Base-by-base conservation (phyloP, 169 alveolate genomes). In the Plasmodium berghei region DNA sequence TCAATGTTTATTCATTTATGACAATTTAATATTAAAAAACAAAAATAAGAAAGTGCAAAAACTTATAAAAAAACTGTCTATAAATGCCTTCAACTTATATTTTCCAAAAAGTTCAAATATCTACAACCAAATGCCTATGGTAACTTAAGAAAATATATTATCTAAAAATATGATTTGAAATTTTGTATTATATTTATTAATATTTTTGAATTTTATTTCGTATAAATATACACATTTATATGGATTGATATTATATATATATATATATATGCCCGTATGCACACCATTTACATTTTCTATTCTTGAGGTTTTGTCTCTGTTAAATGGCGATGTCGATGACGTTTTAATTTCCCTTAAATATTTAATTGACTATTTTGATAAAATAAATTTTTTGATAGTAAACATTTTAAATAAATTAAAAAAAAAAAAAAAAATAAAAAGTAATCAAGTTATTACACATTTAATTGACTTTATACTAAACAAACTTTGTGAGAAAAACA, bases 291-390 rank as follows among this genome's bases (percentile, higher is more conserved):
- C 58, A 10, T 55, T 55, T 72, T 72, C 49, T 28, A 26, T 26
- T 34, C 52, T 63, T 56, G 77, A 75, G 89, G 89, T 70, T 45
- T 55, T 75, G n/a, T 46, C 22, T 22, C 34, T 63, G 28, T 58
- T 75, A n/a, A 75, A 59, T 14, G 89, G 89, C n/a, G 89, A 45
- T 22, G 67, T 48, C 28, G 89, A 56, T 1, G 89, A 75, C 40
- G 63, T 75, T 9, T 22, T 75, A 34, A 64, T 75, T 46, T 74
- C 70, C 12, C 46, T 75, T 40, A 75, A 75, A 49, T 75, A 75
- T 58, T 24, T 75, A 52, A 63, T 63, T 48, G 89, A 75, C 5
- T 63, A 75, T 18, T 20, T 75, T 26, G 59, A 75, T 48, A 55
- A 75, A 16, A 46, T 75, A 26, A 75, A 75, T 22, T 75, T 75